These are phyloP conservation scores for Fusarium protoensiforme DNA, from an alignment of 2,329 filamentous ascomycete genomes.

Conservation along the genomic window DNA sequence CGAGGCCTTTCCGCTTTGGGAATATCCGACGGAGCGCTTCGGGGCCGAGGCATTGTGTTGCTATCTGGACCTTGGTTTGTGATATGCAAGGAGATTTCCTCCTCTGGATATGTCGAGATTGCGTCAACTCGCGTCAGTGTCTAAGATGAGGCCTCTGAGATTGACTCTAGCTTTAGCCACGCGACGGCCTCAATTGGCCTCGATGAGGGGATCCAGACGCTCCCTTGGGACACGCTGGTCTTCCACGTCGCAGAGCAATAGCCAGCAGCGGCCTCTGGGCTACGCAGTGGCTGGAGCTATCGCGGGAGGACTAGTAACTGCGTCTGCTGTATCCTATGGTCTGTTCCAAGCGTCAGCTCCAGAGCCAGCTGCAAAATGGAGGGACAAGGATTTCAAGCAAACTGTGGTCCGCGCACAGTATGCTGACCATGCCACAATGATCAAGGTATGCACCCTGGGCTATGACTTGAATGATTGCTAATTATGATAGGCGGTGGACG, in stretches of 20 bases:
- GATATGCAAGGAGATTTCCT: not conserved
- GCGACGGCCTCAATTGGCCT: not conserved
- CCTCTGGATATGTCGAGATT: not conserved
- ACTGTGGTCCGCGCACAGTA: slow-evolving; percentile 13
- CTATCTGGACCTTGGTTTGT: not conserved
- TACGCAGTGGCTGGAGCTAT: not conserved
- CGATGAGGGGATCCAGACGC: not conserved
- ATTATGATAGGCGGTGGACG: not conserved
- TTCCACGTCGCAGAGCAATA: not conserved
- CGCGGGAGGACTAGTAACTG: not conserved
- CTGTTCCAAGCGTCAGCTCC: not conserved
- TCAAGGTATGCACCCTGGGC: slow-evolving; percentile 7
- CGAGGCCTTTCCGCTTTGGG: not conserved
- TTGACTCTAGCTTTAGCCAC: not conserved
- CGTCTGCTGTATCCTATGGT: not conserved
- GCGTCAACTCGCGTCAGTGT: not conserved
- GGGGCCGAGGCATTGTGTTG: not conserved
- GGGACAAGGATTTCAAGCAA: not conserved
- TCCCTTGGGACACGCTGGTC: not conserved
- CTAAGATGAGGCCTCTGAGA: not conserved
- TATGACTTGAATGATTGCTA: not conserved
- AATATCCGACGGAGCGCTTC: not conserved
- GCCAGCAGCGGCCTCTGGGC: not conserved
- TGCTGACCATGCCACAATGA: slow-evolving; percentile 38
- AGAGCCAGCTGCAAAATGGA: slow-evolving; percentile 21